Percentiles rank a stretch among this genome's conserved stretches.
Conservation (phyloP, 179 eudicot genomes). For the Beta macrorhiza region DNA sequence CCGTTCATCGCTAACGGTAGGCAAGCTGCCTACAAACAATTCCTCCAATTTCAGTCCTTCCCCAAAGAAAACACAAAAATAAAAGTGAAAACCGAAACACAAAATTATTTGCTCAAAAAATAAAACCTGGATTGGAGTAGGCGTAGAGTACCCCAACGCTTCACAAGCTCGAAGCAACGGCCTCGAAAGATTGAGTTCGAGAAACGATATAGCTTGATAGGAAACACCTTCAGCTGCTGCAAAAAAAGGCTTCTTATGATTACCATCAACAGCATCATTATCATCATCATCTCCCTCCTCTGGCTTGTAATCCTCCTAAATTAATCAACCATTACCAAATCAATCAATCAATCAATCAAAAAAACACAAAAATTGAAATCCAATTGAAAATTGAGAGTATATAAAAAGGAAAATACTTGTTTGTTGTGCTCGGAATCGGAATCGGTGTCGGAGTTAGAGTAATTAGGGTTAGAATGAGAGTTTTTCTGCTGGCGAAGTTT, state of each 20-base stretch:
- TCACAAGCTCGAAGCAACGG: constrained; percentile 93
- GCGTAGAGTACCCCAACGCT: constrained; percentile 72
- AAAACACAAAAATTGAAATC: background rate
- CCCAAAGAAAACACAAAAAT: background rate
- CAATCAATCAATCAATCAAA: background rate
- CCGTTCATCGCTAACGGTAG: constrained; percentile 83
- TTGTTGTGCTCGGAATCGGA: constrained; percentile 37
- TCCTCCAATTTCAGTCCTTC: background rate
- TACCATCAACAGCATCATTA: constrained; percentile 27
- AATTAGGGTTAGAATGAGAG: constrained; percentile 16
- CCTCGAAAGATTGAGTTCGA: constrained; percentile 81
- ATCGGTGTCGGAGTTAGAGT: constrained; percentile 29
- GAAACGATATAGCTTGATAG: constrained; percentile 73
- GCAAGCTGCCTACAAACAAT: constrained; percentile 74
- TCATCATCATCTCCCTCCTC: constrained; percentile 64
- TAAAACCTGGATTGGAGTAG: constrained; percentile 91
- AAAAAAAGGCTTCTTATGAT: constrained; percentile 60
- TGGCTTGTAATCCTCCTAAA: constrained; percentile 64
- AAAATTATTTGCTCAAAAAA: no score
- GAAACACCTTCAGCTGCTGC: constrained; percentile 66
- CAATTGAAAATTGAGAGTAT: background rate
- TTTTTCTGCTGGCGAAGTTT: constrained; percentile 43
- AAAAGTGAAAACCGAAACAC: background rate
- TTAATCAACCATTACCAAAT: background rate
- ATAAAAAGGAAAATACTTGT: constrained; percentile 33